phyloP scores from a whole-genome alignment of 768 basidiomycete species.

The Kwoniella europaea region DNA sequence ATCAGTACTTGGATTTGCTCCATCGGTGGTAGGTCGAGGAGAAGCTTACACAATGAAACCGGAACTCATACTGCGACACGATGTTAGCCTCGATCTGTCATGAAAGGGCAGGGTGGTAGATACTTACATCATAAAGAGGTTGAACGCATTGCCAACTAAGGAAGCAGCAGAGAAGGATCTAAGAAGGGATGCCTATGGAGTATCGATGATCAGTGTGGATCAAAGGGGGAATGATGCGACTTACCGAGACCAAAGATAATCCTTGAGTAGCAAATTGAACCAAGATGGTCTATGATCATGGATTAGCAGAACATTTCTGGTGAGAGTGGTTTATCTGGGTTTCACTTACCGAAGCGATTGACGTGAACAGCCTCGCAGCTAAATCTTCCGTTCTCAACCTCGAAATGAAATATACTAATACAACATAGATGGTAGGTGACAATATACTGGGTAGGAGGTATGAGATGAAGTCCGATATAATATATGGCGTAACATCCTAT shows the following conservation, averaged over 20 bases:
- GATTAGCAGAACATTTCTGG: slow-evolving; percentile 13
- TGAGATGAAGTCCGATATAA: slow-evolving; percentile 59
- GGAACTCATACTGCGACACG: slow-evolving; percentile 37
- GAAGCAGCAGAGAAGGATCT: slow-evolving; percentile 42
- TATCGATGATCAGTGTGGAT: slow-evolving; percentile 28
- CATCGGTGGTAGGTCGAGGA: not conserved
- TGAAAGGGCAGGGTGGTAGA: not conserved
- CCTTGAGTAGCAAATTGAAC: slow-evolving; percentile 47
- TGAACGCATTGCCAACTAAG: slow-evolving; percentile 42
- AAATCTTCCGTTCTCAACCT: slow-evolving; percentile 58
- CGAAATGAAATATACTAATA: slow-evolving; percentile 58
- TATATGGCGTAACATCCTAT: slow-evolving; percentile 59
- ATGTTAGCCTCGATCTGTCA: not conserved
- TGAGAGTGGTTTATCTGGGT: not conserved
- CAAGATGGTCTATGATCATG: slow-evolving; percentile 33
- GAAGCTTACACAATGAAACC: slow-evolving; percentile 43
- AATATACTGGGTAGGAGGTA: slow-evolving; percentile 60
- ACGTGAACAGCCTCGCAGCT: slow-evolving; percentile 58
- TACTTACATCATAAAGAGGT: slow-evolving; percentile 45
- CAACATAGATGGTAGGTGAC: slow-evolving; percentile 49
- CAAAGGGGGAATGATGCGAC: not conserved
- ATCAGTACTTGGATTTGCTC: not conserved
- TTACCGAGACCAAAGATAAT: slow-evolving; percentile 33
- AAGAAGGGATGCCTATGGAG: slow-evolving; percentile 35
- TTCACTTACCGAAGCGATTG: slow-evolving; percentile 55